Evolutionary conservation across 2,329 filamentous ascomycete species (phyloP).

Genomic region (Fusarium marasasianum): DNA sequence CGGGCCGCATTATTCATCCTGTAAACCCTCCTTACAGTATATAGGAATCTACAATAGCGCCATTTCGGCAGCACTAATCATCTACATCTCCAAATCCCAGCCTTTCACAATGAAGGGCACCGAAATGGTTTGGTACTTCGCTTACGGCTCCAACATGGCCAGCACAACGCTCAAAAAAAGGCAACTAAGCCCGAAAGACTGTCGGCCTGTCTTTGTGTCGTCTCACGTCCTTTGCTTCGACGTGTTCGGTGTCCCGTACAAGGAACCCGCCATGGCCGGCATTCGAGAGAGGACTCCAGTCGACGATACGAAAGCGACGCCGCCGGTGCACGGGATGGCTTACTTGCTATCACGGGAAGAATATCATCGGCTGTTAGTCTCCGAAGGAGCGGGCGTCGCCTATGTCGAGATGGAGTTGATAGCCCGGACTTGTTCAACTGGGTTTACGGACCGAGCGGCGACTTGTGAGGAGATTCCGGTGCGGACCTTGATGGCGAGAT

Average conservation of each 20-base stretch:
- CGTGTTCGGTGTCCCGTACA: neutral
- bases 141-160: neutral
- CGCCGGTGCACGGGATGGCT: neutral
- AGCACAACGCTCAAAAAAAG: neutral
- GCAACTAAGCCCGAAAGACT: neutral
- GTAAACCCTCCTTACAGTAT: neutral
- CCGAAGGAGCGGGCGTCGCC: neutral
- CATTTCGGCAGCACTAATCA: neutral
- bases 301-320: neutral
- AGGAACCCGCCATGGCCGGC: neutral
- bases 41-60: neutral
- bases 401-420: neutral
- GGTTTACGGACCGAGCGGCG: neutral
- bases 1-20: neutral
- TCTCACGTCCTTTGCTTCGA: neutral
- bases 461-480: neutral
- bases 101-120: neutral
- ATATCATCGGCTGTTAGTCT: neutral
- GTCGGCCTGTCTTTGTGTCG: neutral
- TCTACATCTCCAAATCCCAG: neutral
- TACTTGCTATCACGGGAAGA: neutral
- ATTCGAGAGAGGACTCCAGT: neutral
- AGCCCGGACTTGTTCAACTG: neutral
- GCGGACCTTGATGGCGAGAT: neutral
- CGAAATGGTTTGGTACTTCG: neutral